These are phyloP conservation scores for Ophiostoma himal-ulmi DNA, from an alignment of 2,329 filamentous ascomycete genomes.

Conservation along the genomic window DNA sequence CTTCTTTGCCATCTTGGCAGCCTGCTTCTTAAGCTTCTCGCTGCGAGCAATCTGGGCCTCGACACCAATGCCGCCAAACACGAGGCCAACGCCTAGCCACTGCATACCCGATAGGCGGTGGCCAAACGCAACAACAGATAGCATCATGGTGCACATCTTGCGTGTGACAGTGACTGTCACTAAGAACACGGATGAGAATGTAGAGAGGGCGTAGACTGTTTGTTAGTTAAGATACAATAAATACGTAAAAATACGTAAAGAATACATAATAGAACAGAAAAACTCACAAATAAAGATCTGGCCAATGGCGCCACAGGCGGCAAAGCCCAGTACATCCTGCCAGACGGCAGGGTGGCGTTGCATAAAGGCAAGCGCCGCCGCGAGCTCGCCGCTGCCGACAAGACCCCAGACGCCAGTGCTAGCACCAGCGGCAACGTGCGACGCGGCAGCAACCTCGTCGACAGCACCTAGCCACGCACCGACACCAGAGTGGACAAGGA, in stretches of 20 bases:
- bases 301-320: constrained; percentile 81
- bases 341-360: constrained; percentile 72
- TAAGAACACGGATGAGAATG: constrained; percentile 84
- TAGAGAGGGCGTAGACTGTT: constrained; percentile 74
- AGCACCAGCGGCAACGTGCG: background rate
- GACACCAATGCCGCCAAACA: constrained; percentile 91
- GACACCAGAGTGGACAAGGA: constrained; percentile 62
- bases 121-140: constrained; percentile 91
- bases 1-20: constrained; percentile 44
- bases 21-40: constrained; percentile 73
- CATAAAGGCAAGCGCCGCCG: constrained; percentile 75
- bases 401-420: constrained; percentile 31
- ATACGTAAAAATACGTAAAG: background rate
- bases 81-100: constrained; percentile 84
- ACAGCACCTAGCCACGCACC: constrained; percentile 63
- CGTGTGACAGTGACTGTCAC: constrained; percentile 95
- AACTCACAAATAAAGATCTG: constrained; percentile 80
- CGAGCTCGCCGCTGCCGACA: constrained; percentile 65
- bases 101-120: constrained; percentile 83
- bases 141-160: constrained; percentile 99
- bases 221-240: background rate
- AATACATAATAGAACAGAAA: background rate
- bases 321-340: constrained; percentile 84
- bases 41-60: constrained; percentile 74
- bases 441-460: constrained; percentile 51